Conservation (phyloP, 345 rosid species). For the Sisymbrium irio region DNA sequence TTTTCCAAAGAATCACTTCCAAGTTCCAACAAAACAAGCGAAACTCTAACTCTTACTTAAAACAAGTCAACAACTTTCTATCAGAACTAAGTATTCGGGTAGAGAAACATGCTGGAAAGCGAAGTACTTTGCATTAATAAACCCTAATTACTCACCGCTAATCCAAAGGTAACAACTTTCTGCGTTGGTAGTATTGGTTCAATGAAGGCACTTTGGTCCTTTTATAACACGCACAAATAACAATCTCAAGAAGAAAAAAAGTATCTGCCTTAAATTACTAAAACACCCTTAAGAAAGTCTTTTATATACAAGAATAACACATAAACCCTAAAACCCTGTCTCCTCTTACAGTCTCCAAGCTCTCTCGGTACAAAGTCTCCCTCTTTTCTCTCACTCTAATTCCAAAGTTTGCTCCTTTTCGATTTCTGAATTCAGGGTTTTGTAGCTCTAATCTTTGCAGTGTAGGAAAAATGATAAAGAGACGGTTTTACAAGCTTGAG, state of each 20-base stretch:
- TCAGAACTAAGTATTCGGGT: not conserved
- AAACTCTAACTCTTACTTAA: not conserved
- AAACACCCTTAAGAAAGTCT: not conserved
- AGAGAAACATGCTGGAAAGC: not conserved
- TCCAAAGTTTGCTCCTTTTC: not conserved
- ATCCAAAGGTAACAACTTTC: constrained; percentile 8
- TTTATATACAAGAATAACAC: constrained; percentile 12
- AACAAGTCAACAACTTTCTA: not conserved
- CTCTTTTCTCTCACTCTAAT: not conserved
- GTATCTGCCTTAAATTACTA: not conserved
- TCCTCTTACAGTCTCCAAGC: constrained; percentile 4
- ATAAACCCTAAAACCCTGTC: constrained; percentile 26
- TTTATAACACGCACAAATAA: not conserved
- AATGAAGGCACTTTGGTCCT: not conserved
- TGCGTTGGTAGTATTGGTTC: not conserved
- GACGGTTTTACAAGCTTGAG: constrained; percentile 71
- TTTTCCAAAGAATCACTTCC: not conserved
- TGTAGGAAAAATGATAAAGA: constrained; percentile 61
- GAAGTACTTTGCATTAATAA: not conserved
- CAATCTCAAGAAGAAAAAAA: not conserved
- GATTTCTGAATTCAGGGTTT: not conserved
- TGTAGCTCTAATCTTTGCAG: not conserved
- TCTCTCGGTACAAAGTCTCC: constrained; percentile 22
- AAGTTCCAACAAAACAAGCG: not conserved
- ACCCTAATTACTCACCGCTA: constrained; percentile 26